Conservation (phyloP, 306 rosid species). For the Crotalaria pallida region DNA sequence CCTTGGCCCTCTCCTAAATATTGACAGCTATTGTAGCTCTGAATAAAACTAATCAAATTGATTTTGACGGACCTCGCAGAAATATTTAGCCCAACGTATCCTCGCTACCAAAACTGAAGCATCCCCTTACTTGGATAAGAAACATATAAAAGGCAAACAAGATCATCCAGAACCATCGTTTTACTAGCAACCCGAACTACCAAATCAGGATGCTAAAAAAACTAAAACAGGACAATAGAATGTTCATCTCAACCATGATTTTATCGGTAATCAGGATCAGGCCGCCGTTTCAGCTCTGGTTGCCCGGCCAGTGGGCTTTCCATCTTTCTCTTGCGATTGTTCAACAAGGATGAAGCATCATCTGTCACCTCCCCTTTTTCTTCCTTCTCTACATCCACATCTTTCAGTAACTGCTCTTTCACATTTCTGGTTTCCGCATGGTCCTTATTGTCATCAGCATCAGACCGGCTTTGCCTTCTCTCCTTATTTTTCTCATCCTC, state of each 20-base stretch:
- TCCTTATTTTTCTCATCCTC: constrained; percentile 76
- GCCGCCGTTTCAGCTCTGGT: constrained; percentile 43
- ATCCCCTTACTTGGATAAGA: constrained; percentile 21
- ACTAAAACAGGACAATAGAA: not conserved
- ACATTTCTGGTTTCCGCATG: constrained; percentile 37
- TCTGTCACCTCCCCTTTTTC: constrained; percentile 75
- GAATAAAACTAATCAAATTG: not conserved
- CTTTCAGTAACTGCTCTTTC: constrained; percentile 33
- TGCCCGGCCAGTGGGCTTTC: constrained; percentile 43
- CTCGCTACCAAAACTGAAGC: constrained; percentile 37
- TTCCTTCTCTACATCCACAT: constrained; percentile 38
- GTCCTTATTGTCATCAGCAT: constrained; percentile 35
- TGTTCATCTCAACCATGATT: not conserved
- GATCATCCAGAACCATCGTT: not conserved
- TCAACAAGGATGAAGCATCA: constrained; percentile 45
- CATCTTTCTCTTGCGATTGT: constrained; percentile 67
- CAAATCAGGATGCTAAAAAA: not conserved
- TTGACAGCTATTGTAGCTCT: not conserved
- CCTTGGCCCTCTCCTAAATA: too few species aligned
- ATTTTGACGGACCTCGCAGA: not conserved
- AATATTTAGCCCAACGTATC: not conserved
- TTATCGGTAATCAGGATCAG: constrained; percentile 15
- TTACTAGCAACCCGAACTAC: not conserved
- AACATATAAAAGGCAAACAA: constrained; percentile 16
- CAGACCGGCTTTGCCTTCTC: constrained; percentile 56